Conservation (phyloP, 768 basidiomycete genomes). For the Termitomyces sp. region DNA sequence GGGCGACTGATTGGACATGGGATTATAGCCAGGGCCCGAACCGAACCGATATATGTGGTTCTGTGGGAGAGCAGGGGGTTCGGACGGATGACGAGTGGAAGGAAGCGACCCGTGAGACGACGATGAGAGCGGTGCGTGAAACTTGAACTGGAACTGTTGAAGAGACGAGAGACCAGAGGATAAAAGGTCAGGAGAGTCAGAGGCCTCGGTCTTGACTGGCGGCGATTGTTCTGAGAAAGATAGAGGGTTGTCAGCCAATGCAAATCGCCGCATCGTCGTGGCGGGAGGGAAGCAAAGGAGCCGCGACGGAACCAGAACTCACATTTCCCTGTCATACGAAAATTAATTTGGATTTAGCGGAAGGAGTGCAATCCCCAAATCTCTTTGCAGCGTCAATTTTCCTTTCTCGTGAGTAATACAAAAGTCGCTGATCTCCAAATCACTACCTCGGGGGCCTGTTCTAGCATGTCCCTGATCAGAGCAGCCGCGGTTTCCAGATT, state of each 20-base stretch:
- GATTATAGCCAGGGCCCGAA: constrained; percentile 19
- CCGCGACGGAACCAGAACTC: constrained; percentile 10
- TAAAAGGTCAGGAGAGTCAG: constrained; percentile 41
- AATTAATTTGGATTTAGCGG: constrained; percentile 15
- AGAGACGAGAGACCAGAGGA: constrained; percentile 26
- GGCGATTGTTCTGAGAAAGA: constrained; percentile 18
- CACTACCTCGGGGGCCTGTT: constrained; percentile 5
- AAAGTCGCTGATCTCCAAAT: not conserved
- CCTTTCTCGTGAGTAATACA: constrained; percentile 13
- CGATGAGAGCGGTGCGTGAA: constrained; percentile 25
- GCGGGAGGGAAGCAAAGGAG: constrained; percentile 9
- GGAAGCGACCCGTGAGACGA: constrained; percentile 33
- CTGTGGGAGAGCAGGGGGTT: constrained; percentile 24
- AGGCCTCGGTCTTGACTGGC: constrained; percentile 40
- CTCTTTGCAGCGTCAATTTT: constrained; percentile 7
- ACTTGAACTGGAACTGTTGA: constrained; percentile 35
- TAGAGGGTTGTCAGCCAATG: constrained; percentile 16
- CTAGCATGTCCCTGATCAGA: constrained; percentile 11
- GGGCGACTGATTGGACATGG: constrained; percentile 19
- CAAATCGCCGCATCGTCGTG: constrained; percentile 18
- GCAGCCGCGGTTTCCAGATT: constrained; percentile 9
- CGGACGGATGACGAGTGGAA: constrained; percentile 30
- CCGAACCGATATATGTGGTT: constrained; percentile 33
- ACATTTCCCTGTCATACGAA: constrained; percentile 17
- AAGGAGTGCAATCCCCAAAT: constrained; percentile 12